phyloP scores from a whole-genome alignment of 768 basidiomycete species.

The Suillus bovinus region DNA sequence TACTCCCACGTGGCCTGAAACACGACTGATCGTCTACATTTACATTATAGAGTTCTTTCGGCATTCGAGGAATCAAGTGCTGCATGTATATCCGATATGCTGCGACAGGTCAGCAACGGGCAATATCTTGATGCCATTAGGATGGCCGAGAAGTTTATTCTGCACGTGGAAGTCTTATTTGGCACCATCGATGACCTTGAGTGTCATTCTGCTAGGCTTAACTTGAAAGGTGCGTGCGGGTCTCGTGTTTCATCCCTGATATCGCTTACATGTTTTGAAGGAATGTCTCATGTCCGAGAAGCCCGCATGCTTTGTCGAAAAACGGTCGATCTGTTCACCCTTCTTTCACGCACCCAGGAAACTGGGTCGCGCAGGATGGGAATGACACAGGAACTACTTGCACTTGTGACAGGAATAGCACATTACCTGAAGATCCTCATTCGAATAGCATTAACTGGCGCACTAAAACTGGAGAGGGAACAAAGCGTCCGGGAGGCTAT shows the following conservation, averaged over 20 bases:
- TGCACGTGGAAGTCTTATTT: constrained; percentile 97
- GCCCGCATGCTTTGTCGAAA: constrained; percentile 98
- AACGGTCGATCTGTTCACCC: constrained; percentile 96
- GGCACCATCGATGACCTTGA: constrained; percentile 97
- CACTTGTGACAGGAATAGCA: constrained; percentile 96
- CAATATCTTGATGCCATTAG: constrained; percentile 96
- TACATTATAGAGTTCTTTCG: constrained; percentile 71
- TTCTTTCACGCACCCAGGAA: constrained; percentile 94
- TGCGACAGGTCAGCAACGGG: constrained; percentile 94
- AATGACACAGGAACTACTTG: constrained; percentile 96
- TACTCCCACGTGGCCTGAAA: constrained; percentile 10
- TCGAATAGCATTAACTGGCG: constrained; percentile 94
- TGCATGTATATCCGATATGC: constrained; percentile 98
- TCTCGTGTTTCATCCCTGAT: background rate
- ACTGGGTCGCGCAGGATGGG: constrained; percentile 88
- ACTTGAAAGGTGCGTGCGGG: constrained; percentile 73
- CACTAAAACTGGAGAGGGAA: constrained; percentile 93
- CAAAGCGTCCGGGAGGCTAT: constrained; percentile 81
- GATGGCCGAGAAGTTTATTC: constrained; percentile 98
- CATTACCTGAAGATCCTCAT: constrained; percentile 99
- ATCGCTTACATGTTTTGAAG: constrained; percentile 41
- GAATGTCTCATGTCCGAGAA: constrained; percentile 98
- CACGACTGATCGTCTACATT: constrained; percentile 13
- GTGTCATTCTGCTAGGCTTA: constrained; percentile 75
- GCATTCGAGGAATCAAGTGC: constrained; percentile 99